Evolutionary conservation across 108 stramenopile species (phyloP).

Genomic region (Aurantiochytrium sp.): DNA sequence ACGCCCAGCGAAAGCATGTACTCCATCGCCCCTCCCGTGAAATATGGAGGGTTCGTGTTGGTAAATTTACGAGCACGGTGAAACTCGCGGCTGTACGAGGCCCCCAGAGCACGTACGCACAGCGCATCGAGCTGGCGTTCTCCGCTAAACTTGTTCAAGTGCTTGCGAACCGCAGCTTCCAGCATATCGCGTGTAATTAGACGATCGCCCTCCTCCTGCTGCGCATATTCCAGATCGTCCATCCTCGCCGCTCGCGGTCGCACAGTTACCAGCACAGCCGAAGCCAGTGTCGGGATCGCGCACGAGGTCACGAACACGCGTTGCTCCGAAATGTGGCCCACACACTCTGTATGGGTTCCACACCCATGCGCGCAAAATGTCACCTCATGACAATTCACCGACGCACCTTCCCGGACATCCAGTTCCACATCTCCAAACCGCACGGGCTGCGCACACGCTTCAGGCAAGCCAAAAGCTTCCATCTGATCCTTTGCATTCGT

Average conservation of each 20-base stretch:
- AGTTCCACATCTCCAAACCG: not conserved
- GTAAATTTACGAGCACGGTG: not conserved
- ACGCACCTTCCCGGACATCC: not conserved
- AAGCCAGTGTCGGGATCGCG: not conserved
- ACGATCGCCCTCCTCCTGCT: not conserved
- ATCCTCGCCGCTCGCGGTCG: not conserved
- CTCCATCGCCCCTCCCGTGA: not conserved
- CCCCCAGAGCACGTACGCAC: not conserved
- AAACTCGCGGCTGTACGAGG: not conserved
- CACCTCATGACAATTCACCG: slow-evolving; percentile 13
- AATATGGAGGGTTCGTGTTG: slow-evolving; percentile 14
- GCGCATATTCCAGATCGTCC: not conserved
- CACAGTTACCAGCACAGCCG: not conserved
- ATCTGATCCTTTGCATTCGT: not conserved
- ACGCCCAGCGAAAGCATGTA: not conserved
- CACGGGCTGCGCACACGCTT: not conserved
- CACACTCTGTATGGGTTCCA: slow-evolving; percentile 25
- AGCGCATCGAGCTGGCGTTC: not conserved
- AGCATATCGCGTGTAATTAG: not conserved
- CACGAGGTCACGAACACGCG: not conserved
- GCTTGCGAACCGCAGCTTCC: not conserved
- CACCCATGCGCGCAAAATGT: slow-evolving; percentile 1
- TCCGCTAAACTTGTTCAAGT: not conserved
- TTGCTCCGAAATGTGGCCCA: not conserved
- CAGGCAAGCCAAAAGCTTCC: not conserved